Evolutionary conservation across 495 filamentous ascomycete species (phyloP), one percentile per base, ranked within the genome.

Genomic region (Xylaria curta): DNA sequence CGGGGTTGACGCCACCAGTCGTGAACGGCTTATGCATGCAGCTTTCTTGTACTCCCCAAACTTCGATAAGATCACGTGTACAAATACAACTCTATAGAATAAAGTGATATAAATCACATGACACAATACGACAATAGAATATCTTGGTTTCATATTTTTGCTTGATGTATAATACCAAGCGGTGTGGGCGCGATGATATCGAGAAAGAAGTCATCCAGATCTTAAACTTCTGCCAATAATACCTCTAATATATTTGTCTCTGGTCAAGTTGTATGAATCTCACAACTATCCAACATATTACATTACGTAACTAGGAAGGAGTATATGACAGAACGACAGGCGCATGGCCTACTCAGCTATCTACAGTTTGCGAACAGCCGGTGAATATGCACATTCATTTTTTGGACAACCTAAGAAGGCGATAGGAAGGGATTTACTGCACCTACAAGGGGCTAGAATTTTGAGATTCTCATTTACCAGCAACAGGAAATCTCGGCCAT

Each of bases 31-130:
- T 1, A 42, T 49, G 24, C 42, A 36, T 63, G 40, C 24, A 36
- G 62, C 44, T 26, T 65, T 42, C 24, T 17, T 65, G 62, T 49
- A 49, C 62, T 47, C 42, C 62, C 61, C 26, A 26, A 49, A 33
- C 62, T 46, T 63, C 19, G 21, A 40, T 46, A 49, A 65, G 40
- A 44, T 10, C 28, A 59, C 54, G 54, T 59, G 54, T 9, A 65
- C 49, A 17, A 21, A 40, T 40, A 12, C 31, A 21, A 59, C 31
- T 36, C 33, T 38, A 40, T 40, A 38, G 9, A 10, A 38, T 36
- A 8, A 33, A 21, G 44, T 65, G 7, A 40, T 21, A 63, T 40
- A 19, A 44, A 63, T 63, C 60, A 63, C 60, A 63, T 63, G 60
- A 63, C 19, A 13, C 36, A 38, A 38, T 38, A 38, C 6, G 36